Base-by-base conservation (phyloP, 148 eudicot species). In the Camellia granthamiana region DNA sequence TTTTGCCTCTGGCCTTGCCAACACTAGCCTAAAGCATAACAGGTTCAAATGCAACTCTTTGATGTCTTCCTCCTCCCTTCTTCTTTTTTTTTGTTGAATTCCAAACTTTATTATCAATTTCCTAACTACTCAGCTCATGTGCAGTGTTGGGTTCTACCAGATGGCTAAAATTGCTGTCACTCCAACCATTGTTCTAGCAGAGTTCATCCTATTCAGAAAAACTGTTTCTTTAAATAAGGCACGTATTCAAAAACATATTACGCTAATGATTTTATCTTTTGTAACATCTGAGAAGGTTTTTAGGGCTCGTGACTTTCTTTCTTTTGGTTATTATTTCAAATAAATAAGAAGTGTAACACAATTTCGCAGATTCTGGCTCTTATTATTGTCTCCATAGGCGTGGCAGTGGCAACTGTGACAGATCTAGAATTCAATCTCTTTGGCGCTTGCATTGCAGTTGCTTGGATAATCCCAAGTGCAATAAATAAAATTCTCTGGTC, bases 81-180 rank as follows among this genome's bases (percentile, higher is more conserved):
- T 75, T 46, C n/a, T 2, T 58, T 2, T 58, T 52, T 58, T n/a
- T 18, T 75, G 54, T 59, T 67, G 56, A 6, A 6, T 58, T 59
- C 66, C 21, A 68, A 13, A 10, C 23, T 16, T 23, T 23, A 4
- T 63, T 62, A 49, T 54, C 21, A 13, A n/a, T 58, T 69, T 44
- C 69, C 81, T 23, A 61, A 81, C 38, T 44, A 19, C 74, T 77
- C 19, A 38, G 65, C 77, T 81, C 72, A 72, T 83, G 6, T 73
- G 81, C 90, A 94, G 98, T 87, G 95, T 94, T 52, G 98, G 98
- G 23, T 94, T 94, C 89, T 94, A 94, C 82, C 98, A 94, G 85
- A 94, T 94, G 98, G 97, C 98, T n/a, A 94, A 94, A 84, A 94
- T 94, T 80, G 93, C 98, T 5, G 98, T 94, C 77, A 94, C 98